Base-by-base conservation (phyloP, 805 yeast genomes). In the Saccharomycopsis sp. region DNA sequence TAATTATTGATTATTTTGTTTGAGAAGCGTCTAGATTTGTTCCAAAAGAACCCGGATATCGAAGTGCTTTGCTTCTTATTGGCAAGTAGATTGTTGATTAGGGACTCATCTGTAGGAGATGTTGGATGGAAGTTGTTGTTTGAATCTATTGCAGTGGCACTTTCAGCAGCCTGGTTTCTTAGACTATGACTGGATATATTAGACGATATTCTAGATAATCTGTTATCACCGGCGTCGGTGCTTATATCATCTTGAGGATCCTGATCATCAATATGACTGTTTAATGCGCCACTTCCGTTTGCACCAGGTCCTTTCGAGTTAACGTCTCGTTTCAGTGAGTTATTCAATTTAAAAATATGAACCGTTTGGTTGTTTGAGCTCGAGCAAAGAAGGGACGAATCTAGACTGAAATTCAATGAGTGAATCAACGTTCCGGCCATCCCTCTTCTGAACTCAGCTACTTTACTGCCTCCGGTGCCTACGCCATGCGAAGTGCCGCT, bases 381-480 rank as follows among this genome's bases (percentile, higher is more conserved):
- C 25, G 84, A 86, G 12, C 82, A 78, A 2, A 85, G 72, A 53
- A 80, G 75, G 1, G 72, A 69, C 35, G 80, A 77, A 62, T 80
- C 81, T 20, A 70, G 62, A 59, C 82, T 80, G 65, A 85, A 84
- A 22, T 75, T 73, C 47, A 85, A 67, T 2, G 83, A 78, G 55
- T 76, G 78, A 12, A 85, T 82, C 49, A 71, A 70, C 0, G 87
- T 84, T 2, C 81, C 76, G 61, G 84, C 83, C 15, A 93, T 83
- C 0, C 97, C 97, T 64, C 97, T 75, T 63, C 97, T 77, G 70
- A 88, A 89, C 69, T 90, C 93, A 60, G 77, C 81, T 17, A 88
- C 69, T 64, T 81, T 82, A 23, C 72, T 73, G 0, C 87, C 85
- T 1, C 63, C 60, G 8, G 19, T 17, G 12, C 22, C 22, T 5